A percentile compares a stretch with the other conserved stretches of the same genome.
These are phyloP conservation scores for Afroboletus lepidellus DNA, from an alignment of 1,284 basidiomycete species.

Conservation along the genomic window DNA sequence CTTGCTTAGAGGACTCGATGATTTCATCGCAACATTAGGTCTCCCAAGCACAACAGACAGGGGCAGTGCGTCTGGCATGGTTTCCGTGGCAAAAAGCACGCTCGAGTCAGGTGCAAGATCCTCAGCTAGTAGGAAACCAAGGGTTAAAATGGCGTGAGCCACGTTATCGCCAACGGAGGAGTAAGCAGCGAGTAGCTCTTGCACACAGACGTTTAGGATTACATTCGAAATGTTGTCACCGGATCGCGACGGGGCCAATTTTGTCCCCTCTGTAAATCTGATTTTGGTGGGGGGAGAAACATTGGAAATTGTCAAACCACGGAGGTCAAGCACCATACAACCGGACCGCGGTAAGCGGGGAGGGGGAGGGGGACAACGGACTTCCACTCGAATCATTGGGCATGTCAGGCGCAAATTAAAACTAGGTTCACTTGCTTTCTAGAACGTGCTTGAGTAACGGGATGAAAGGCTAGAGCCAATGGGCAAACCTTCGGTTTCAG, in stretches of 20 bases:
- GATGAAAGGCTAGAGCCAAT: neutral
- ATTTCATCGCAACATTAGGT: slow-evolving; percentile 5
- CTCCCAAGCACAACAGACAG: slow-evolving; percentile 26
- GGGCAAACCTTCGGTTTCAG: slow-evolving; percentile 25
- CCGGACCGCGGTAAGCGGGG: slow-evolving; percentile 54
- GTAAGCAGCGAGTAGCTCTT: slow-evolving; percentile 49
- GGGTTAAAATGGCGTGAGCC: slow-evolving; percentile 26
- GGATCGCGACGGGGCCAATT: neutral
- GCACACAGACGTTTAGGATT: slow-evolving; percentile 32
- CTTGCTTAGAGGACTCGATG: slow-evolving; percentile 16
- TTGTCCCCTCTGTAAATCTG: slow-evolving; percentile 40
- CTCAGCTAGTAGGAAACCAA: slow-evolving; percentile 23
- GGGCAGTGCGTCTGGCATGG: slow-evolving; percentile 12
- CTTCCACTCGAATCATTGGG: slow-evolving; percentile 58
- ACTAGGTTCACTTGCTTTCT: slow-evolving; percentile 14
- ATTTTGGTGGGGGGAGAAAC: slow-evolving; percentile 30
- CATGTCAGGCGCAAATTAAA: slow-evolving; percentile 32
- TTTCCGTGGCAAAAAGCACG: slow-evolving; percentile 28
- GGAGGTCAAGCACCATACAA: slow-evolving; percentile 61
- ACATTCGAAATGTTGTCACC: slow-evolving; percentile 7
- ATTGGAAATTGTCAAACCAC: slow-evolving; percentile 47
- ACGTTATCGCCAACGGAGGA: slow-evolving; percentile 35
- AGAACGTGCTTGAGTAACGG: slow-evolving; percentile 8
- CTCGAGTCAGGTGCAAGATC: slow-evolving; percentile 15
- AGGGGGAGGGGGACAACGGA: slow-evolving; percentile 54